Evolutionary conservation across 2,329 filamentous ascomycete genomes (phyloP), one percentile per base, ranked within the genome.

Genomic region (Niveomyces coronatus): DNA sequence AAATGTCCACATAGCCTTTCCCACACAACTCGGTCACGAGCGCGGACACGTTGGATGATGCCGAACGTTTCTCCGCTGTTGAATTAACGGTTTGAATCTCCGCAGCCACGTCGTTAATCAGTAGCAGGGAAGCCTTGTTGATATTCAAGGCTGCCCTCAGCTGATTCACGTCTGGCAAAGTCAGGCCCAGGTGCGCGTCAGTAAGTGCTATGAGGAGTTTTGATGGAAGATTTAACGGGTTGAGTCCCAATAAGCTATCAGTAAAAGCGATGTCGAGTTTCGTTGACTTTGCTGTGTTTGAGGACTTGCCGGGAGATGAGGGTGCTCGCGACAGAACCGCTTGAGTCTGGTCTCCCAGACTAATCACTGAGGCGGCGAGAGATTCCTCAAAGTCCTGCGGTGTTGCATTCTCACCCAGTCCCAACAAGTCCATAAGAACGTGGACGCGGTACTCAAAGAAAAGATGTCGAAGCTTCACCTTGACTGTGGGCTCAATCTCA

Each of bases 401-500:
- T 1, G 77, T 81, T 4, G 75, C 69, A 46, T 82, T 74, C 13
- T 80, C 74, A 11, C 70, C 68, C 3, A 93, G 67, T 0, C 77
- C 81, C 6, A 94, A 70, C 5, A 94, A 58, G 37, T 86, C 85
- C 67, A 94, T 81, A 1, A 95, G 58, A 0, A 84, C 85, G 0
- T 85, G 74, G 4, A 96, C 83, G 13, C 82, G 81, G 56, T 98
- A 98, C 54, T 98, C 93, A n/a, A 86, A 59, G 42, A 78, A 81
- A 4, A 94, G 49, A 44, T 94, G 87, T 57, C 83, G 84, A 29
- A 96, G 63, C 54, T 94, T 93, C 41, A 95, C 58, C 55, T 93
- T 94, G 47, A 95, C 67, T 6, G 85, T 79, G 0, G 93, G 89
- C 46, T 96, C 89, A 62, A 93, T 85, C 54, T 96, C 89, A 54